A percentile compares a stretch with the other conserved stretches of the same genome.
Conservation (phyloP, 441 rosid genomes). For the Pelargonium citronellum region DNA sequence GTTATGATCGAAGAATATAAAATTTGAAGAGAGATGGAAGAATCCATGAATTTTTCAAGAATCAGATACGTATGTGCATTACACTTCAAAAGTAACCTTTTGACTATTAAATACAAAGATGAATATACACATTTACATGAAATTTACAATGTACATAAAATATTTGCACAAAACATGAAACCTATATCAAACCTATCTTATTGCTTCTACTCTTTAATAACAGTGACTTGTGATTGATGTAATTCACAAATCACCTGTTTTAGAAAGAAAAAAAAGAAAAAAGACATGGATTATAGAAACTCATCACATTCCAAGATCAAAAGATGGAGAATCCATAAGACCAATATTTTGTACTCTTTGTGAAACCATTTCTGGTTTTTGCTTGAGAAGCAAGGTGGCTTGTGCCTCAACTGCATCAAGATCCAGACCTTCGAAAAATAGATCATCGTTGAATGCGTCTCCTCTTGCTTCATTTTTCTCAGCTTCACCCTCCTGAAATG, state of each 20-base stretch:
- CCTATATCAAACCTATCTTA: background rate
- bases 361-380: slow-evolving; percentile 28
- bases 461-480: slow-evolving; percentile 21
- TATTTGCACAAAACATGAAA: background rate
- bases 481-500: slow-evolving; percentile 24
- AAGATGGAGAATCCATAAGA: slow-evolving; percentile 50
- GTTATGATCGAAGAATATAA: no score
- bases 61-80: no score
- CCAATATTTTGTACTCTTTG: slow-evolving; percentile 24
- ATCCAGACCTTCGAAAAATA: slow-evolving; percentile 66
- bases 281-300: background rate
- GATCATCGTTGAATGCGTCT: slow-evolving; percentile 46
- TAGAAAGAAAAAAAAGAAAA: background rate
- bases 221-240: background rate
- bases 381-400: slow-evolving; percentile 54
- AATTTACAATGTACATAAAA: background rate
- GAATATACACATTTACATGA: background rate
- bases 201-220: background rate
- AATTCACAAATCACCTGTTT: background rate
- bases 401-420: slow-evolving; percentile 87
- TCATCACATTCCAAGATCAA: slow-evolving; percentile 82
- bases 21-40: no score
- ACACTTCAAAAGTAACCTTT: background rate
- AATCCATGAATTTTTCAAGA: no score
- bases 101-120: background rate